phyloP scores from a whole-genome alignment of 1,139 yeast species.

The Taiozyma sp. region DNA sequence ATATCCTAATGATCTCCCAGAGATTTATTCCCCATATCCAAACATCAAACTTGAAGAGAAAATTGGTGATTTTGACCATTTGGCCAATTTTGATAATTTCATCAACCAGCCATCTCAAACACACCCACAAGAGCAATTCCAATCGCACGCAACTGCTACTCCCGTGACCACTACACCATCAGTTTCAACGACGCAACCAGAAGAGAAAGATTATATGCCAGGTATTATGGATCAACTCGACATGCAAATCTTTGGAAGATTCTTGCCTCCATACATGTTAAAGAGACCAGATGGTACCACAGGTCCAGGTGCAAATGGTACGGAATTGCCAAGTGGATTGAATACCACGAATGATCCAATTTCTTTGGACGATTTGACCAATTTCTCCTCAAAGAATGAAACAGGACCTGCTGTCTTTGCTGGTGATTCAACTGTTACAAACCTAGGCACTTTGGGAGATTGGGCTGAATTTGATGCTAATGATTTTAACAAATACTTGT shows the following conservation, averaged over 20 bases:
- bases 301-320: conserved; percentile 24
- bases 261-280: conserved; percentile 80
- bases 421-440: background rate
- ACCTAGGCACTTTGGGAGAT: conserved; percentile 1
- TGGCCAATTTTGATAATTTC: conserved; percentile 25
- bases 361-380: conserved; percentile 18
- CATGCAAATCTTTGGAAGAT: conserved; percentile 77
- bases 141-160: background rate
- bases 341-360: conserved; percentile 22
- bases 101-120: conserved; percentile 19
- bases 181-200: background rate
- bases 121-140: background rate
- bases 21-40: conserved; percentile 12
- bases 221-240: conserved; percentile 84
- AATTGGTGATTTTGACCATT: conserved; percentile 22
- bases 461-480: conserved; percentile 8
- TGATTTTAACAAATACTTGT: conserved; percentile 6
- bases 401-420: background rate
- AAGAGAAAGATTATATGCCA: conserved; percentile 45
- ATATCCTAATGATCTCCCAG: conserved; percentile 1
- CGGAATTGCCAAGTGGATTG: conserved; percentile 23
- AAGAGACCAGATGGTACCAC: conserved; percentile 29
- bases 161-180: background rate
- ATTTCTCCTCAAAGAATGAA: conserved; percentile 1
- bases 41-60: conserved; percentile 20